Evolutionary conservation across 164 flowering plant genomes (phyloP).

Genomic region (Kalanchoe fedtschenkoi): DNA sequence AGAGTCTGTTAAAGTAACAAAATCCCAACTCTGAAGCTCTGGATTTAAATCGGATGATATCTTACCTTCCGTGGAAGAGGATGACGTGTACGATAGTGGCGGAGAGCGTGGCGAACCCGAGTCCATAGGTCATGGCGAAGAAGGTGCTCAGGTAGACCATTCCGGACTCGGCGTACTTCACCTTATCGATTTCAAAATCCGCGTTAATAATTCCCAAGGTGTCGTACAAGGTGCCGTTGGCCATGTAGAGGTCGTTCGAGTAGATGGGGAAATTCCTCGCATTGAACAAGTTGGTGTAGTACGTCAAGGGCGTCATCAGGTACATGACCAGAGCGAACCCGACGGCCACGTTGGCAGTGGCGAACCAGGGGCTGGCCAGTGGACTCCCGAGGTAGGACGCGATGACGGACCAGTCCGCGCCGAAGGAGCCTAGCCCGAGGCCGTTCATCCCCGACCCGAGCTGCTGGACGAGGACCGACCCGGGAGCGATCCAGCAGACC

Average conservation of each 20-base stretch:
- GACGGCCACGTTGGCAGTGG: constrained; percentile 47
- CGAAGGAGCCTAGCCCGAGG: constrained; percentile 46
- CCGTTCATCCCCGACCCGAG: constrained; percentile 46
- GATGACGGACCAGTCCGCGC: constrained; percentile 44
- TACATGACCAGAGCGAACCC: constrained; percentile 44
- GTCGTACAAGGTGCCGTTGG: constrained; percentile 28
- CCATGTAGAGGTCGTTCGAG: constrained; percentile 27
- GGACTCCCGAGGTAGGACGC: constrained; percentile 55
- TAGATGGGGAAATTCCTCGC: constrained; percentile 51
- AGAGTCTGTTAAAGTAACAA: background rate
- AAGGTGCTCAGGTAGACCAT: constrained; percentile 37
- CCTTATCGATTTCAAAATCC: constrained; percentile 26
- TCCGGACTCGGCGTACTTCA: constrained; percentile 22
- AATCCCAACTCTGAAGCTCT: too few species aligned
- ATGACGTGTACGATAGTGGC: constrained; percentile 43
- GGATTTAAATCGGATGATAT: too few species aligned
- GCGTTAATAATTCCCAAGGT: constrained; percentile 12
- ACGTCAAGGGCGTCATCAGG: constrained; percentile 35
- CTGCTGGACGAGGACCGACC: constrained; percentile 40
- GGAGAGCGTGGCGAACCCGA: constrained; percentile 45
- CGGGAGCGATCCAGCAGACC: constrained; percentile 54
- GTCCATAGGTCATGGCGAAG: constrained; percentile 46
- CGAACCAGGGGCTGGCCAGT: constrained; percentile 61
- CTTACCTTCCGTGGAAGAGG: constrained; percentile 43
- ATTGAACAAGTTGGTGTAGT: constrained; percentile 31